Evolutionary conservation across 2,329 filamentous ascomycete genomes (phyloP), one percentile per base, ranked within the genome.

Genomic region (Colletotrichum higginsianum): DNA sequence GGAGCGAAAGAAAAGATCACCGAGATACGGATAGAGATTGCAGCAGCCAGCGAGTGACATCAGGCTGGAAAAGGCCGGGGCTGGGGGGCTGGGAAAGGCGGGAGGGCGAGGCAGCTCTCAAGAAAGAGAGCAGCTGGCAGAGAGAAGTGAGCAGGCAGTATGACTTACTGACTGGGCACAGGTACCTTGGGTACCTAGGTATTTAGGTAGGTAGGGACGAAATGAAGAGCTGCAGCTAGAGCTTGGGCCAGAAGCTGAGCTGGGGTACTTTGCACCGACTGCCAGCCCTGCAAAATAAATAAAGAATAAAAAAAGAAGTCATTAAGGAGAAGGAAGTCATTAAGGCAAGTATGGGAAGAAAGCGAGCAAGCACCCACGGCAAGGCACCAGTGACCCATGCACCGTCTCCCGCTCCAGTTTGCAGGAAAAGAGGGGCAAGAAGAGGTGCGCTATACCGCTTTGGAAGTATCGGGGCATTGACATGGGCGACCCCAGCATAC

Each of bases 11-110:
- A 67, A 40, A n/a, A 30, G 64, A 18, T 35, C 40, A 40, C 21
- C 4, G 47, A 44, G 55, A 38, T 57, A 66, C 44, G 23, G 26
- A 57, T n/a, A n/a, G 21, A 26, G n/a, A 65, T 42, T 21, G 47
- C 60, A 38, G 38, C 40, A 57, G 67, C 64, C 30, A 52, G 67
- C 67, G 52, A 71, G 63, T 71, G 52, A 71, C 65, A 71, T 71
- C 38, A 67, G 52, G 44, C 26, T 52, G 23, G 38, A 58, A 68
- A 58, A 47, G 63, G 40, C 50, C 40, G 64, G 63, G 65, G 58
- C 68, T 61, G 68, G 65, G 52, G 30, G 53, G 52, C 30, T 55
- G 52, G 52, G 52, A 55, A 21, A 8, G 30, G 1, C 26, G 67
- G 49, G 52, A 67, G 40, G 53, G 52, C 47, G n/a, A 50, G n/a